A percentile compares a stretch with the other conserved stretches of the same genome.
Conservation (phyloP, 2,329 filamentous ascomycete species). For the Nemania serpens region DNA sequence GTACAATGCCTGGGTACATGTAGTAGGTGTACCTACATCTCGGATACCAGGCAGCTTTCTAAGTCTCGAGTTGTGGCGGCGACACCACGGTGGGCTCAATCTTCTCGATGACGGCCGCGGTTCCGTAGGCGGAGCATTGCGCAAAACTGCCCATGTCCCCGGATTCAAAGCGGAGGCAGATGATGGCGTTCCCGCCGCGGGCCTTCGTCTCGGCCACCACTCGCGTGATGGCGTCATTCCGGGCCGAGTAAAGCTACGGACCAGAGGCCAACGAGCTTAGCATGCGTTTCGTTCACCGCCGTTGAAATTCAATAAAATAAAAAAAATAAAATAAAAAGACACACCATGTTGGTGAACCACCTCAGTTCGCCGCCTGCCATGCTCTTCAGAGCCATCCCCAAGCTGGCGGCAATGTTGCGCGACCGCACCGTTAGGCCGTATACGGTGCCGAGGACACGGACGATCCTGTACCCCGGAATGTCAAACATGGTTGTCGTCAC, state of each 20-base stretch:
- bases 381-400: conserved; percentile 62
- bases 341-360: conserved; percentile 61
- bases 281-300: no score
- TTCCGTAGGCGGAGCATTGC: conserved; percentile 65
- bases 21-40: no score
- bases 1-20: no score
- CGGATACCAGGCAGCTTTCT: no score
- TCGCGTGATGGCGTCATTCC: conserved; percentile 62
- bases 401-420: conserved; percentile 61
- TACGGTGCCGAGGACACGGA: conserved; percentile 61
- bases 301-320: neutral
- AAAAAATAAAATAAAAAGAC: conserved; percentile 6
- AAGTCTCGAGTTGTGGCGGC: conserved; percentile 29
- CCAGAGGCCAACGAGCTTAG: neutral
- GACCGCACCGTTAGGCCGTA: conserved; percentile 62
- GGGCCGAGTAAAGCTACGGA: conserved; percentile 56
- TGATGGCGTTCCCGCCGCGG: conserved; percentile 63
- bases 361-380: conserved; percentile 62
- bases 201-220: conserved; percentile 61
- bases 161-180: conserved; percentile 63
- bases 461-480: conserved; percentile 63
- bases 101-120: conserved; percentile 62
- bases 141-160: conserved; percentile 59
- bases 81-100: conserved; percentile 44
- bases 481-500: conserved; percentile 69